Base-by-base conservation (phyloP, 1,139 yeast species). In the Magnusiomyces magnusii region DNA sequence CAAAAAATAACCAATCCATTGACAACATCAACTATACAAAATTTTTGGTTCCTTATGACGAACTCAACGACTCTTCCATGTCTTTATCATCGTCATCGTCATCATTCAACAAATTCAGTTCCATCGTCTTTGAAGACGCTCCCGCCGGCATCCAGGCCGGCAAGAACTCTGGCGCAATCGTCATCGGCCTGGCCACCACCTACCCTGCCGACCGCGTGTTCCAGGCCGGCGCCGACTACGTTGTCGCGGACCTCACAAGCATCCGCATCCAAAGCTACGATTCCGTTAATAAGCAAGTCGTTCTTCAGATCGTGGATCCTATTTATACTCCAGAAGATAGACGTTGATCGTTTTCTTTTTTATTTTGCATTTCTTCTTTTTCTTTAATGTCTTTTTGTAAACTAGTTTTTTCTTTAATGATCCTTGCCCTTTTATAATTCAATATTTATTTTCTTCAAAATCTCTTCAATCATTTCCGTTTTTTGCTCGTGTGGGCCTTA, bases 111-210 rank as follows among this genome's bases (percentile, higher is more conserved):
- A 75, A 81, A 61, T 76, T 84, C 67, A 83, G 85, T 51, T 71
- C 72, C 64, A 82, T 87, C 54, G 95, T 88, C 28, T 87, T 87
- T 69, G 95, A 87, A 75, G 95, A 87, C 71, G 95, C 95, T 55
- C 93, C 93, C 57, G 93, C 92, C 55, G 96, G 96, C 71, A 85
- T 88, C 65, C 77, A 81, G 63, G 93, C 96, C 55, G 96, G 95
- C 74, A 83, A 85, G 71, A 88, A 82, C 65, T 89, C 95, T 39
- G 95, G 95, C 66, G 92, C 95, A 69, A 79, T 81, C 71, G 85
- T 87, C 63, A 82, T 88, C 66, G 96, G 95, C 69, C 84, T 88
- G 73, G 88, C 93, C 65, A 85, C 93, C 61, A 85, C 95, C 57
- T 87, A 86, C 71, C 13, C 53, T 9, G 81, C 88, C 47, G 85